phyloP scores from a whole-genome alignment of 2,329 filamentous ascomycete genomes.

The Cucurbitaria berberidis region DNA sequence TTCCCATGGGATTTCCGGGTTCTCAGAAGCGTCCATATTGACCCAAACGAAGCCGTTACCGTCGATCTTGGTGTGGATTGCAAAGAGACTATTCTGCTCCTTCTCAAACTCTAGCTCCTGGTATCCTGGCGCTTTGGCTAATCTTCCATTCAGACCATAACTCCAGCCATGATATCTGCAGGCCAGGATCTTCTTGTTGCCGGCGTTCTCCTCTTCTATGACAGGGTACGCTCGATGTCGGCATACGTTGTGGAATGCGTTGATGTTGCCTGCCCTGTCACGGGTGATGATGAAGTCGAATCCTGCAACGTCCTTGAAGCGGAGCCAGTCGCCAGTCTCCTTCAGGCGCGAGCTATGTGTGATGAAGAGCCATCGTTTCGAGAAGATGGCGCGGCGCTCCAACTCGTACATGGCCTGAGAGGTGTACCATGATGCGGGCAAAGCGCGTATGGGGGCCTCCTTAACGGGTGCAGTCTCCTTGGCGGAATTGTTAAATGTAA shows the following conservation, averaged over 20 bases:
- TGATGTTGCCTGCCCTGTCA: slow-evolving; percentile 24
- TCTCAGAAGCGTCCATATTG: slow-evolving; percentile 35
- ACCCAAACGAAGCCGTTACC: slow-evolving; percentile 41
- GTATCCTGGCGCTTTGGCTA: slow-evolving; percentile 53
- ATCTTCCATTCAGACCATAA: slow-evolving; percentile 50
- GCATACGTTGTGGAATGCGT: slow-evolving; percentile 52
- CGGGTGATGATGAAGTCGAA: slow-evolving; percentile 29
- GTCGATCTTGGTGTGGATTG: slow-evolving; percentile 37
- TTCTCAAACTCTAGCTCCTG: slow-evolving; percentile 33
- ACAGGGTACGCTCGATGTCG: slow-evolving; percentile 50
- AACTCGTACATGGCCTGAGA: slow-evolving; percentile 54
- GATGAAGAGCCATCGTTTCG: slow-evolving; percentile 47
- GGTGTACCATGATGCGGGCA: slow-evolving; percentile 55
- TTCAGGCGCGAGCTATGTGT: slow-evolving; percentile 38
- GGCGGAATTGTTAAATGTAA: slow-evolving; percentile 17
- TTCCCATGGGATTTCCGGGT: slow-evolving; percentile 22
- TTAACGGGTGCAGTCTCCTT: slow-evolving; percentile 4
- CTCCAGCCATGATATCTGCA: slow-evolving; percentile 56
- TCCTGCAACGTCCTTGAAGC: slow-evolving; percentile 26
- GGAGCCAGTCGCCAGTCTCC: slow-evolving; percentile 26
- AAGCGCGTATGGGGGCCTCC: slow-evolving; percentile 34
- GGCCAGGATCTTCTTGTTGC: slow-evolving; percentile 45
- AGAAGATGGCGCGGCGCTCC: slow-evolving; percentile 55
- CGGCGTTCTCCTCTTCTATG: slow-evolving; percentile 34
- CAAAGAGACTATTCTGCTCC: slow-evolving; percentile 38